Evolutionary conservation across 306 rosid genomes (phyloP).

Genomic region (Cotoneaster glaucophyllus): DNA sequence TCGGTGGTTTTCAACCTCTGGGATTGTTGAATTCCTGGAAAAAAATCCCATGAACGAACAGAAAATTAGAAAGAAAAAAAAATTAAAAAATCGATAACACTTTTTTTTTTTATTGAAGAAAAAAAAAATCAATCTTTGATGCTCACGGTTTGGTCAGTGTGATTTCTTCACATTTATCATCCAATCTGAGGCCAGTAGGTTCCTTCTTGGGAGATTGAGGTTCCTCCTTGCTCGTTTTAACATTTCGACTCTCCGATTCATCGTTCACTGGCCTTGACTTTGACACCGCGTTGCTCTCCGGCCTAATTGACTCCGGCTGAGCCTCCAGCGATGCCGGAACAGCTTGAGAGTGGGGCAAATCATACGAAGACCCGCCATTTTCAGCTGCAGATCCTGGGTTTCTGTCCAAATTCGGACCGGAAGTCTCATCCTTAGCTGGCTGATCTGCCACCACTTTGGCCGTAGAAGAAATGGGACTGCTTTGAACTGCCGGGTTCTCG

Average conservation of each 20-base stretch:
- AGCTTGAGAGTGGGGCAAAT: constrained; percentile 25
- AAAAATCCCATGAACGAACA: constrained; percentile 1
- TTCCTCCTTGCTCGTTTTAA: constrained; percentile 42
- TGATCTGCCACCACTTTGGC: constrained; percentile 41
- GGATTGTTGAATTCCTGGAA: constrained; percentile 42
- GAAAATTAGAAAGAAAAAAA: background rate
- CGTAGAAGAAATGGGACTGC: constrained; percentile 44
- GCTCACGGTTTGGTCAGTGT: constrained; percentile 78
- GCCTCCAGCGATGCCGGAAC: constrained; percentile 26
- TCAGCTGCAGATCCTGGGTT: constrained; percentile 50
- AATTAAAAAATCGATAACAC: background rate
- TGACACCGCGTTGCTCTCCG: constrained; percentile 31
- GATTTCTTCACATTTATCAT: constrained; percentile 54
- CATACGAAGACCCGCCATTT: constrained; percentile 29
- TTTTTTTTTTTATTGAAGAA: background rate
- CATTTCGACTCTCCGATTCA: constrained; percentile 50
- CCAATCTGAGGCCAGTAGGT: constrained; percentile 40
- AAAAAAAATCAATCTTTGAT: constrained; percentile 6
- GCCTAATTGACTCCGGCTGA: constrained; percentile 38
- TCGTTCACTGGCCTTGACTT: constrained; percentile 38
- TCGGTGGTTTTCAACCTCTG: constrained; percentile 44
- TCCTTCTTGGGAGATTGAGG: constrained; percentile 74
- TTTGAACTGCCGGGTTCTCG: constrained; percentile 42
- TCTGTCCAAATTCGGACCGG: constrained; percentile 41
- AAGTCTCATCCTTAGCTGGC: constrained; percentile 39